phyloP scores from a whole-genome alignment of 2,329 filamentous ascomycete species.

The Zopfia rhizophila region DNA sequence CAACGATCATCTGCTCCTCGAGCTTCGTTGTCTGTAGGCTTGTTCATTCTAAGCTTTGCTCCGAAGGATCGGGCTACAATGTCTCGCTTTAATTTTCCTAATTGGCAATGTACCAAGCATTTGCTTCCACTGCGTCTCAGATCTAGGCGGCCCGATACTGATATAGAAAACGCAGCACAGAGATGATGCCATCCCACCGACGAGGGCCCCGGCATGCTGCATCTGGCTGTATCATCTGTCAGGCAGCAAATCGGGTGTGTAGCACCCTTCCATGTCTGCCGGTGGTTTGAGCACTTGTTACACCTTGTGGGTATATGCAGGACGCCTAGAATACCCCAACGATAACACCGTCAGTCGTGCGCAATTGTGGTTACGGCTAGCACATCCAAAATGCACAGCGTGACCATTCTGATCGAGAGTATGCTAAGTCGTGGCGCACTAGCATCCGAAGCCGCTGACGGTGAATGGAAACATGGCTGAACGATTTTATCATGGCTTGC shows the following conservation, averaged over 20 bases:
- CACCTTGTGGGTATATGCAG: conserved; percentile 21
- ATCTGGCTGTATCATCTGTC: conserved; percentile 26
- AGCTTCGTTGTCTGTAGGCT: conserved; percentile 2
- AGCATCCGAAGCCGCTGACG: conserved; percentile 19
- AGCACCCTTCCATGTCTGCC: conserved; percentile 17
- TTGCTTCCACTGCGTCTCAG: conserved; percentile 21
- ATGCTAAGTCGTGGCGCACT: conserved; percentile 17
- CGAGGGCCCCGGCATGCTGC: conserved; percentile 21
- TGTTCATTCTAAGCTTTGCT: conserved; percentile 5
- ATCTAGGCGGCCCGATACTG: conserved; percentile 26
- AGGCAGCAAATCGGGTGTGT: conserved; percentile 25
- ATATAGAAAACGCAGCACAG: conserved; percentile 19
- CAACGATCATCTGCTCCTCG: conserved; percentile 4
- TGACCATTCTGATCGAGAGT: conserved; percentile 26
- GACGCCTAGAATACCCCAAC: conserved; percentile 27
- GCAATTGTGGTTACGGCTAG: conserved; percentile 2
- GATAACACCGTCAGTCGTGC: conserved; percentile 28
- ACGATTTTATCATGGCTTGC: conserved; percentile 27
- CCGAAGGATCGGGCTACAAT: conserved; percentile 27
- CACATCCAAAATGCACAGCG: conserved; percentile 13
- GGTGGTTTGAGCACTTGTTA: conserved; percentile 20
- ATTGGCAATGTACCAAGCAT: conserved; percentile 15
- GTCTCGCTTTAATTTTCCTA: conserved; percentile 29
- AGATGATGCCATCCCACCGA: conserved; percentile 18
- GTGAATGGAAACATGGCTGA: conserved; percentile 9